Base-by-base conservation (phyloP, 306 rosid species). In the Sindora glabra region DNA sequence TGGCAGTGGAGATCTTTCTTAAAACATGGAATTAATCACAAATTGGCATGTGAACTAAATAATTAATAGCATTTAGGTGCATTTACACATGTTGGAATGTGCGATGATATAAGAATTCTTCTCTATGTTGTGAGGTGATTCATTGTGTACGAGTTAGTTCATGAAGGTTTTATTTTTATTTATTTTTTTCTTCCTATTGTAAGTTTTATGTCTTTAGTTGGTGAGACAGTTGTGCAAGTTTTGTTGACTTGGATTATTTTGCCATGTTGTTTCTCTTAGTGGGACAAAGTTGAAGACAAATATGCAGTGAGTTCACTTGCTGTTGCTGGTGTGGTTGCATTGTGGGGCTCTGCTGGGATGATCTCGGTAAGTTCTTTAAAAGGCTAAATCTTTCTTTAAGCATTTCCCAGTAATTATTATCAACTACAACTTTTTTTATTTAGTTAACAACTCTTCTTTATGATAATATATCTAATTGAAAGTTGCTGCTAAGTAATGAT, bases 271-370 rank as follows among this genome's bases (percentile, higher is more conserved):
- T 70, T 7, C 67, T 69, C 52, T 12, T 36, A 88, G 96, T 89
- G 99, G 99, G 95, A 86, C 13, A 92, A 89, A 72, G 85, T 83
- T 50, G 99, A 92, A 25, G 99, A 92, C 62, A 92, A 89, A 69
- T 89, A 92, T 80, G 96, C 94, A 52, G 82, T 92, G 73, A 69
- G 81, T 68, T 76, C 95, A 48, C 77, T 92, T 52, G 89, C 46
- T 1, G 75, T 89, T 33, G 86, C 85, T 64, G 82, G 54, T 54
- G 83, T 21, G 37, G 65, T 88, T 57, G 96, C 77, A 29, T 52
- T 86, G 23, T 82, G 88, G 95, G 85, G 74, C 44, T 86, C 87
- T 54, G 29, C 81, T 19, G 99, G 99, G n/a, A 5, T 83, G 73
- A 77, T 92, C 47, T 88, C 90, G 38, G 96, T 92, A 76, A 70